A percentile compares a stretch with the other conserved stretches of the same genome.
These are phyloP conservation scores for Talaromyces verruculosus DNA, from an alignment of 2,329 filamentous ascomycete species.

Conservation along the genomic window DNA sequence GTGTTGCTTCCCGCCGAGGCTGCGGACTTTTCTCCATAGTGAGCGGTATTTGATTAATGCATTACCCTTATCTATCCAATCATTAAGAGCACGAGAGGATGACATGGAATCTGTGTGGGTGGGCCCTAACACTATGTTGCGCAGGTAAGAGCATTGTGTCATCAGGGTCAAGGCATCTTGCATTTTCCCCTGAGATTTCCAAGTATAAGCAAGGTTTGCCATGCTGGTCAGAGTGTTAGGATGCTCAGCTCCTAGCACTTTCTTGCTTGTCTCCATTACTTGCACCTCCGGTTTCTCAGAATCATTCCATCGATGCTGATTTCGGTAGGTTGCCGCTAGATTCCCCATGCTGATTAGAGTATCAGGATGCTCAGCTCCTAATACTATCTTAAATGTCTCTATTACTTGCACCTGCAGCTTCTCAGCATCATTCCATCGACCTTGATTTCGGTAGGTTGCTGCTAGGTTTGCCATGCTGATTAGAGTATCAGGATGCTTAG, in stretches of 20 bases:
- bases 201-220: conserved; percentile 22
- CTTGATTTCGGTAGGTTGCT: conserved; percentile 7
- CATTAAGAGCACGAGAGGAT: too few species aligned
- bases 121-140: too few species aligned
- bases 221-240: conserved; percentile 26
- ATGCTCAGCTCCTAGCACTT: background rate
- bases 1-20: too few species aligned
- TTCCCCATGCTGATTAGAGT: too few species aligned
- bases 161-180: too few species aligned
- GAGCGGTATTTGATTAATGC: too few species aligned
- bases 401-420: conserved; percentile 11
- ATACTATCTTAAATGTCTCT: too few species aligned
- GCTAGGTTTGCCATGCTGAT: conserved; percentile 23
- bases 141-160: too few species aligned
- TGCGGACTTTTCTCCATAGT: too few species aligned
- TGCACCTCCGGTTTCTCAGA: background rate
- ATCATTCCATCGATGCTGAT: background rate
- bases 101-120: too few species aligned
- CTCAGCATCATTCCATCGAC: conserved; percentile 24
- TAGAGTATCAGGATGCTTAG: conserved; percentile 30
- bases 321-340: background rate
- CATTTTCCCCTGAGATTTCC: too few species aligned
- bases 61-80: too few species aligned
- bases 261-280: conserved; percentile 18
- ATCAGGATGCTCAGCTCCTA: conserved; percentile 16